Conservation (phyloP, 2,329 filamentous ascomycete genomes). For the Lasiodiplodia theobromae region DNA sequence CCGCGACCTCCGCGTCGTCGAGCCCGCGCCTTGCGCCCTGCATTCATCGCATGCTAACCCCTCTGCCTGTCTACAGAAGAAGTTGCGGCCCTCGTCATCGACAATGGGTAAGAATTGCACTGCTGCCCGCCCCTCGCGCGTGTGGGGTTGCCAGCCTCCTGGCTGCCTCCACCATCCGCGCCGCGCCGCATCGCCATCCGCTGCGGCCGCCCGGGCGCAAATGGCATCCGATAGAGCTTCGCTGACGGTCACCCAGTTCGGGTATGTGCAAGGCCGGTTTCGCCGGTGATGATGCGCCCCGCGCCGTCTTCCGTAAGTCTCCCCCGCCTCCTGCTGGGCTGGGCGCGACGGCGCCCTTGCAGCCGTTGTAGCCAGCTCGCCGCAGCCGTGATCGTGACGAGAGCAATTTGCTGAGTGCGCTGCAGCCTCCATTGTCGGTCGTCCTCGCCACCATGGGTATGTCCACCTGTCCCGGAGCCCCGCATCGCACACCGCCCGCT, state of each 20-base stretch:
- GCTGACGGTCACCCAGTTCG: slow-evolving; percentile 71
- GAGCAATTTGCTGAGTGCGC: slow-evolving; percentile 40
- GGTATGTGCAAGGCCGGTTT: slow-evolving; percentile 99
- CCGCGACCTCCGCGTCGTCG: slow-evolving; percentile 17
- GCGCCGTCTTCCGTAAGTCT: slow-evolving; percentile 99
- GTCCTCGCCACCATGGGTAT: slow-evolving; percentile 99
- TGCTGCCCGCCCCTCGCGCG: slow-evolving; percentile 45
- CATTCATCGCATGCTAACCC: slow-evolving; percentile 42
- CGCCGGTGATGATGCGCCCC: slow-evolving; percentile 99
- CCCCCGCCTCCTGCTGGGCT: slow-evolving; percentile 37
- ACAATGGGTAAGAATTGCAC: slow-evolving; percentile 95
- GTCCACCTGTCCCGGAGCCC: slow-evolving; percentile 40
- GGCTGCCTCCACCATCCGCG: slow-evolving; percentile 24
- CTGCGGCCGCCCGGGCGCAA: slow-evolving; percentile 14
- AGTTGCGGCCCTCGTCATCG: slow-evolving; percentile 99
- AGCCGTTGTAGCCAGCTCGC: slow-evolving; percentile 23
- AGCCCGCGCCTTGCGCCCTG: background rate
- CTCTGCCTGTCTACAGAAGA: slow-evolving; percentile 74
- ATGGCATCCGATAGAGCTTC: slow-evolving; percentile 33
- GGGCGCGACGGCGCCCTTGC: slow-evolving; percentile 3
- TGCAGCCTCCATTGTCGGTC: slow-evolving; percentile 97
- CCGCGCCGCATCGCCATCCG: slow-evolving; percentile 19
- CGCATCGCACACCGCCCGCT: slow-evolving; percentile 42
- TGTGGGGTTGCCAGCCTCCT: slow-evolving; percentile 39
- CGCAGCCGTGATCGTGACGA: slow-evolving; percentile 31